phyloP scores from a whole-genome alignment of 768 basidiomycete species.

The Tricholoma sp. region DNA sequence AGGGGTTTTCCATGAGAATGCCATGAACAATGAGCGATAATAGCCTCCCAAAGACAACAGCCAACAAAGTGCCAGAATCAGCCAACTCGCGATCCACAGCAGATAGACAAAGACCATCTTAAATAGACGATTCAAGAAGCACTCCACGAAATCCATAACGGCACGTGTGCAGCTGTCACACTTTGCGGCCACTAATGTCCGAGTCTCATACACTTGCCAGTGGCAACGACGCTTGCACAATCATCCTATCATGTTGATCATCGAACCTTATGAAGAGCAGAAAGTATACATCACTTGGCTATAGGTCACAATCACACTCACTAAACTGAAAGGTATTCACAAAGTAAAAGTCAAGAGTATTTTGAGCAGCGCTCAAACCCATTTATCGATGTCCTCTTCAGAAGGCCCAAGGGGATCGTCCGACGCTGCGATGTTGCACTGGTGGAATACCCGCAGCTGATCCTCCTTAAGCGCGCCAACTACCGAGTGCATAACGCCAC shows the following conservation, averaged over 20 bases:
- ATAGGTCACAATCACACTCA: neutral
- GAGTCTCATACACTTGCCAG: too few relatives aligned
- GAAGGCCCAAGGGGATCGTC: constrained; percentile 65
- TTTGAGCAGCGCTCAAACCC: constrained; percentile 31
- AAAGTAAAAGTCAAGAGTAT: neutral
- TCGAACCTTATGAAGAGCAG: too few relatives aligned
- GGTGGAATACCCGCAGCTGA: constrained; percentile 73
- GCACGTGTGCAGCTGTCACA: neutral
- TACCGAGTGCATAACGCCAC: constrained; percentile 76
- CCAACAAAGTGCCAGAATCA: neutral
- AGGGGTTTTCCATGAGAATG: neutral
- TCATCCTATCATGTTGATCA: too few relatives aligned
- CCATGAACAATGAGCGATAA: neutral
- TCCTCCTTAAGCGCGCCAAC: constrained; percentile 69
- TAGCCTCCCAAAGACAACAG: neutral
- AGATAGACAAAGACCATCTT: neutral
- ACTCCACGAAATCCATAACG: neutral
- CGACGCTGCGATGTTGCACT: constrained; percentile 82
- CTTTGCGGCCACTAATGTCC: too few relatives aligned
- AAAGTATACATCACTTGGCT: neutral
- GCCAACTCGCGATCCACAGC: neutral
- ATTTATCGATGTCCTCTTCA: constrained; percentile 58
- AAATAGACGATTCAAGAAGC: neutral
- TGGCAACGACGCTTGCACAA: too few relatives aligned
- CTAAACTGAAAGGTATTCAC: too few relatives aligned